These are phyloP conservation scores for Amniculicola lignicola DNA, from an alignment of 495 filamentous ascomycete genomes.

Conservation along the genomic window DNA sequence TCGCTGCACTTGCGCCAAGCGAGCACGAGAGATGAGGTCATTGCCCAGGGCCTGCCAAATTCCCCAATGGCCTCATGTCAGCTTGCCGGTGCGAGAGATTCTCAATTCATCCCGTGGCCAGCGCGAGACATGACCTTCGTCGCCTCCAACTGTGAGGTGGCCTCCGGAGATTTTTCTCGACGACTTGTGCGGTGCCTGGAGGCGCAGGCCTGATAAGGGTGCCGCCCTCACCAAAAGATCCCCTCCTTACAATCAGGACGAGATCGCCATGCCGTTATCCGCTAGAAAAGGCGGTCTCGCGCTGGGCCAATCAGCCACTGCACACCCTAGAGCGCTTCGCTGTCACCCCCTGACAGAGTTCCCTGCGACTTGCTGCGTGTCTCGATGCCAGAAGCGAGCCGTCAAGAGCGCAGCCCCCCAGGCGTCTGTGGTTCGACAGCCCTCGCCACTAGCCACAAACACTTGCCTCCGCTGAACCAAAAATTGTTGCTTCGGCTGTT, in stretches of 20 bases:
- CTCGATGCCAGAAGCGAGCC: conserved; percentile 5
- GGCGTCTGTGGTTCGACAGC: background rate
- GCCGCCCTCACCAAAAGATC: background rate
- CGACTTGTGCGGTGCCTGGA: background rate
- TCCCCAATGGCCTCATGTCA: background rate
- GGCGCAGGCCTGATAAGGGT: background rate
- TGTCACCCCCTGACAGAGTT: background rate
- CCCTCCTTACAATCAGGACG: background rate
- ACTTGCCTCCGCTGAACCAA: no score
- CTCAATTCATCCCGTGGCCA: background rate
- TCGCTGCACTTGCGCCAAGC: conserved; percentile 3
- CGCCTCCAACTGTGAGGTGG: background rate
- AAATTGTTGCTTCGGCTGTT: no score
- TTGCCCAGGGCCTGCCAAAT: background rate
- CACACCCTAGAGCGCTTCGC: background rate
- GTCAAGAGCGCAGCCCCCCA: background rate
- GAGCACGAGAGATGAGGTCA: background rate
- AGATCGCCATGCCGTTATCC: conserved; percentile 7
- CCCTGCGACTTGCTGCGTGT: conserved; percentile 1
- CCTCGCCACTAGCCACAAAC: no score
- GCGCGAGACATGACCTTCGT: no score
- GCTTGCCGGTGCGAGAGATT: background rate
- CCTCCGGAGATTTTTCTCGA: no score
- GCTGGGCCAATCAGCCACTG: background rate
- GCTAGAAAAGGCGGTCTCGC: conserved; percentile 10